These are phyloP conservation scores for Pythium rishiriense DNA, from an alignment of 352 stramenopile genomes.

Conservation along the genomic window DNA sequence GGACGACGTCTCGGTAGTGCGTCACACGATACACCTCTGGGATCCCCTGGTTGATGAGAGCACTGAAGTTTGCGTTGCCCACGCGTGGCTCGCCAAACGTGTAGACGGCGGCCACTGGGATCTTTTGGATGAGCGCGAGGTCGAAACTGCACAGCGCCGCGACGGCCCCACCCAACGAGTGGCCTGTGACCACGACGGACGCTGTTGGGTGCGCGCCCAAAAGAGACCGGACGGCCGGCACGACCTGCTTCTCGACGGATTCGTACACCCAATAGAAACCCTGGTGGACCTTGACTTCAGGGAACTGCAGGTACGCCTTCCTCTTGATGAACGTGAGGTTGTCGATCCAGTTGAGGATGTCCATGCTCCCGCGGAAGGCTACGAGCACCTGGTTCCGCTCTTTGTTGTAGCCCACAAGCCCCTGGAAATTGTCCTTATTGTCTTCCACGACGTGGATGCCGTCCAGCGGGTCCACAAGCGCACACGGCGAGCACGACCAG, in stretches of 20 bases:
- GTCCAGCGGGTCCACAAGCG: conserved; percentile 49
- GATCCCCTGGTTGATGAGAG: conserved; percentile 46
- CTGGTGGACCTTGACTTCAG: conserved; percentile 61
- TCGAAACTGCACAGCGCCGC: conserved; percentile 77
- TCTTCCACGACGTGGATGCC: conserved; percentile 66
- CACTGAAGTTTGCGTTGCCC: conserved; percentile 68
- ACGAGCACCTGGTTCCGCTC: conserved; percentile 56
- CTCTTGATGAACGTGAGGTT: conserved; percentile 85
- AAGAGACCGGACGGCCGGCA: conserved; percentile 38
- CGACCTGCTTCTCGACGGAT: conserved; percentile 54
- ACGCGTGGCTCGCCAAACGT: conserved; percentile 81
- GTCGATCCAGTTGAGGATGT: conserved; percentile 83
- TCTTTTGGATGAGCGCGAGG: conserved; percentile 58
- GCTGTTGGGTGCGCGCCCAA: conserved; percentile 40
- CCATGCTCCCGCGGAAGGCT: conserved; percentile 83
- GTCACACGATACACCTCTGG: conserved; percentile 74
- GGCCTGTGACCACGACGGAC: conserved; percentile 61
- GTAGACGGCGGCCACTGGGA: conserved; percentile 55
- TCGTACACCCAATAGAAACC: conserved; percentile 85
- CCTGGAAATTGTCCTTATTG: conserved; percentile 74
- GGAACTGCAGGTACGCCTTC: conserved; percentile 59
- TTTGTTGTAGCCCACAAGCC: conserved; percentile 68
- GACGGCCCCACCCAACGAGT: conserved; percentile 75
- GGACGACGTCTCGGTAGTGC: conserved; percentile 77
- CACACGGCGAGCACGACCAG: conserved; percentile 77